Conservation (phyloP, 2,329 filamentous ascomycete species). For the Colletotrichum karsti region DNA sequence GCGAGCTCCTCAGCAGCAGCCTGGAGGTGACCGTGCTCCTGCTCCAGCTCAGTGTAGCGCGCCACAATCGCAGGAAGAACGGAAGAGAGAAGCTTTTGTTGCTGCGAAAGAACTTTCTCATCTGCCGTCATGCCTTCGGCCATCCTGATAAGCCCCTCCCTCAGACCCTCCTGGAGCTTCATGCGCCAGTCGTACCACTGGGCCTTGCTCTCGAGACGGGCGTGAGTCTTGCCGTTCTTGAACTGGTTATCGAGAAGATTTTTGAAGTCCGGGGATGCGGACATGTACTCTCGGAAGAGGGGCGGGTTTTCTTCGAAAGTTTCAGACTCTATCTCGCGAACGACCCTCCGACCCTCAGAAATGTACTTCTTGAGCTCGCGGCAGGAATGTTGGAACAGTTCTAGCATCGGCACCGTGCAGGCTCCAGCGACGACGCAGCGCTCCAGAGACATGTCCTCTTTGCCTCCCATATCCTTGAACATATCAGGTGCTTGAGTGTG, state of each 20-base stretch:
- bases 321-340: constrained; percentile 89
- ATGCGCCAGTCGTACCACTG: constrained; percentile 99
- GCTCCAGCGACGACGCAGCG: constrained; percentile 87
- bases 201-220: constrained; percentile 88
- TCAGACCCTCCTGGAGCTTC: constrained; percentile 83
- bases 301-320: constrained; percentile 91
- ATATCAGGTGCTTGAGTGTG: constrained; percentile 76
- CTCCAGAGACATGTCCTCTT: constrained; percentile 71
- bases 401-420: constrained; percentile 91
- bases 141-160: constrained; percentile 80
- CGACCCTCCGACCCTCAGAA: constrained; percentile 87
- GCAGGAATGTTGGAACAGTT: constrained; percentile 94
- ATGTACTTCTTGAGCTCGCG: constrained; percentile 98
- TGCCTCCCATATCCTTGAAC: constrained; percentile 51
- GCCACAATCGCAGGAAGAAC: constrained; percentile 72
- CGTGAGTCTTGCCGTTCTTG: constrained; percentile 95
- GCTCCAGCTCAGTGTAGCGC: constrained; percentile 67
- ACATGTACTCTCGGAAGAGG: constrained; percentile 90
- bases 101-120: constrained; percentile 69
- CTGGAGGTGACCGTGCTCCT: constrained; percentile 74
- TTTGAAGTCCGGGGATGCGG: constrained; percentile 84
- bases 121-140: constrained; percentile 81
- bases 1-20: constrained; percentile 78
- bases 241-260: constrained; percentile 94
- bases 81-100: constrained; percentile 73